These are phyloP conservation scores for Talaromyces thailandensis DNA, from an alignment of 495 filamentous ascomycete genomes.

Conservation along the genomic window DNA sequence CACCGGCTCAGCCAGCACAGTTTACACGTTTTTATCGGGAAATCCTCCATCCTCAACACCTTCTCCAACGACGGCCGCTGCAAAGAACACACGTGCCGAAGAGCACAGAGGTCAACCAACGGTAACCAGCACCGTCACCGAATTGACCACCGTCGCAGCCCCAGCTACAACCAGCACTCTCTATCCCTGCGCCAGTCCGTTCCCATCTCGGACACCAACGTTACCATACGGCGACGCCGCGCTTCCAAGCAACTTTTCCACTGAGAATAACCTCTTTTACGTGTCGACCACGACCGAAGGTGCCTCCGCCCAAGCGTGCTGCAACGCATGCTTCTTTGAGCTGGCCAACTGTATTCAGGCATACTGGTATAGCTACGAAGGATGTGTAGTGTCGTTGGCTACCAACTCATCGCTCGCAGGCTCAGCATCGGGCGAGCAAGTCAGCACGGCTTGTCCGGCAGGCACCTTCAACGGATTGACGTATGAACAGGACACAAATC, in stretches of 20 bases:
- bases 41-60: slow-evolving; percentile 8
- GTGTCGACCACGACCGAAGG: slow-evolving; percentile 1
- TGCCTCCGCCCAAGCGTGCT: slow-evolving; percentile 10
- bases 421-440: slow-evolving; percentile 6
- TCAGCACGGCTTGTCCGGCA: slow-evolving; percentile 9
- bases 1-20: slow-evolving; percentile 7
- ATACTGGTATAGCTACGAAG: slow-evolving; percentile 14
- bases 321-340: slow-evolving; percentile 15
- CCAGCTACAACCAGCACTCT: slow-evolving; percentile 4
- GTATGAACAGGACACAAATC: slow-evolving; percentile 8
- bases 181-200: slow-evolving; percentile 10
- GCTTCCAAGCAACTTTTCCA: background rate
- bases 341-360: slow-evolving; percentile 13
- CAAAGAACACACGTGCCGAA: background rate
- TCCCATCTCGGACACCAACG: slow-evolving; percentile 5
- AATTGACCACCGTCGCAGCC: slow-evolving; percentile 2
- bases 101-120: slow-evolving; percentile 1
- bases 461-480: slow-evolving; percentile 10
- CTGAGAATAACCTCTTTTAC: slow-evolving; percentile 7
- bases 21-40: slow-evolving; percentile 8
- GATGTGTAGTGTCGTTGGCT: slow-evolving; percentile 11
- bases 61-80: background rate
- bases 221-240: slow-evolving; percentile 3
- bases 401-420: background rate
- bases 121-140: background rate